Evolutionary conservation across 2,329 filamentous ascomycete genomes (phyloP), one percentile per base, ranked within the genome.

Genomic region (Arthrobotrys iridis): DNA sequence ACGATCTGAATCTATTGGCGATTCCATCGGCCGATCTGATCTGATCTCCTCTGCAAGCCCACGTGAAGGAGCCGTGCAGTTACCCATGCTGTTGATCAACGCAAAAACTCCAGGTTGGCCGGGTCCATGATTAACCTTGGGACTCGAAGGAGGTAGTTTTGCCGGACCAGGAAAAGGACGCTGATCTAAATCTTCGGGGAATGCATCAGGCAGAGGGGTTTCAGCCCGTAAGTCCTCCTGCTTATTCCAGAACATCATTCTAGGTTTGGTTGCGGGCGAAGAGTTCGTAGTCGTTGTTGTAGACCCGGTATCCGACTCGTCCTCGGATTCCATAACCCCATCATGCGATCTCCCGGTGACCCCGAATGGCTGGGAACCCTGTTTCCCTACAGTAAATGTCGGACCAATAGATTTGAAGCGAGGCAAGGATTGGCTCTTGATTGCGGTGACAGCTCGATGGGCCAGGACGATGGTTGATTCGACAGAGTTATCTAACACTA

Each of bases 251-350:
- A 59, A 59, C 65, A 65, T 65, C 63, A 76, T 76, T 66, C 37
- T 60, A 26, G 58, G 20, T 26, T 60, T 64, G 8, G 22, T 13
- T 13, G 28, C 6, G 40, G 58, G 26, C 18, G 65, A 68, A 28
- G 50, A 24, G 24, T 15, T 55, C 50, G 50, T 55, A n/a, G 55
- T 33, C 40, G 58, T 66, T 15, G 48, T 48, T 8, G 20, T 52
- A 55, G 72, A 76, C 30, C 45, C 72, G 66, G 40, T 65, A 52
- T 71, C 72, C 15, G 65, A 70, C 55, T 71, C 72, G 64, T 71
- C 65, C 48, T 65, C 66, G 60, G 50, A 63, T 70, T 70, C 72
- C 72, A 71, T 55, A 71, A 71, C 63, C 65, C 50, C 65, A 71
- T 76, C 72, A 76, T 71, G 72, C 64, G 62, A 11, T 67, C 50